These are phyloP conservation scores for Diaporthe sp. DNA, from an alignment of 2,329 filamentous ascomycete genomes.

Conservation along the genomic window DNA sequence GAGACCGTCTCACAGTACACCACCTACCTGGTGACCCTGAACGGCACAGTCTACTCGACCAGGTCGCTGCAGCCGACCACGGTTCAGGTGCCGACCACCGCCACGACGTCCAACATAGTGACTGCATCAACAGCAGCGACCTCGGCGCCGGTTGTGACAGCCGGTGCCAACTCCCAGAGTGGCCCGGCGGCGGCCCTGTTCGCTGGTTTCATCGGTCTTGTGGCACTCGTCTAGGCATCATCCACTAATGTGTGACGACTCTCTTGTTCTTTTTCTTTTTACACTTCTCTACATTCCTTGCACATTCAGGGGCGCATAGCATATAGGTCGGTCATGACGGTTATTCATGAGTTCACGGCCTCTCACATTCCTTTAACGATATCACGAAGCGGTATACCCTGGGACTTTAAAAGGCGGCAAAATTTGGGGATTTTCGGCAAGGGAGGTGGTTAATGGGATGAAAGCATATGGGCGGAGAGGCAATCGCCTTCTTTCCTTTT, in stretches of 20 bases:
- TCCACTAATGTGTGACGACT: neutral
- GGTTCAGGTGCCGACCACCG: constrained; percentile 49
- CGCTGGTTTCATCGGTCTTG: constrained; percentile 55
- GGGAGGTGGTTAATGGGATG: neutral
- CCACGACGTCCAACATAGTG: constrained; percentile 47
- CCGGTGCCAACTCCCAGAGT: constrained; percentile 50
- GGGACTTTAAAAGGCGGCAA: constrained; percentile 20
- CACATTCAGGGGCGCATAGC: constrained; percentile 26
- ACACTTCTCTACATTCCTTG: constrained; percentile 34
- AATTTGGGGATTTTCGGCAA: neutral
- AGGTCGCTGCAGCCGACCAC: constrained; percentile 47
- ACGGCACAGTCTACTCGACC: constrained; percentile 48
- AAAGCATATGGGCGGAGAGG: neutral
- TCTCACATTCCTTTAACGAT: constrained; percentile 38
- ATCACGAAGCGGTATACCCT: constrained; percentile 35
- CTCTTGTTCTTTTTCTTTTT: neutral
- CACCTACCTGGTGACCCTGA: constrained; percentile 52
- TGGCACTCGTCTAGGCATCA: constrained; percentile 53
- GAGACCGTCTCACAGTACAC: constrained; percentile 54
- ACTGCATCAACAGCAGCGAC: constrained; percentile 44
- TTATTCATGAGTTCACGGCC: constrained; percentile 27
- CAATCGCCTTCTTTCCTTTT: neutral
- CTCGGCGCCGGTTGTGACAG: constrained; percentile 47
- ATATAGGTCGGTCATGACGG: constrained; percentile 29
- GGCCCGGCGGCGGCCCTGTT: constrained; percentile 54